Evolutionary conservation across 768 basidiomycete genomes (phyloP), one percentile per base, ranked within the genome.

Genomic region (Mycena galericulata): DNA sequence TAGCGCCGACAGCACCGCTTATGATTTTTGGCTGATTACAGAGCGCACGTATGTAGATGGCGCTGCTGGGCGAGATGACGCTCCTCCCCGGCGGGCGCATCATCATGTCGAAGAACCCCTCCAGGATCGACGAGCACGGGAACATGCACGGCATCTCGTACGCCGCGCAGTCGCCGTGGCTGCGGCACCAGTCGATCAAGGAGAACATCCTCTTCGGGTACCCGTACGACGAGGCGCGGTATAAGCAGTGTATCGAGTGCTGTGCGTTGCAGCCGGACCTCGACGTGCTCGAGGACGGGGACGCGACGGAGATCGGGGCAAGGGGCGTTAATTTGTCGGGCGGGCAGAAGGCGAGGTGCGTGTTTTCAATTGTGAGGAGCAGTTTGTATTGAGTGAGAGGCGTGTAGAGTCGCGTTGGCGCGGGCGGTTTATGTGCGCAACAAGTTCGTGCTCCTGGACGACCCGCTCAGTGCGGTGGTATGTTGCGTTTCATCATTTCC

Each of bases 221-320:
- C 69, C 89, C 89, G 1, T 88, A 82, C 68, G 91, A 93, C 58
- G 88, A 92, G 68, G 88, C 90, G 68, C 83, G 94, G 54, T 96
- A 96, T 71, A 80, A 90, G 12, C 83, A 82, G 0, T 94, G 95
- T 29, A 76, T 97, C n/a, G 90, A 95, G 57, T 92, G 89, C 17
- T 98, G 97, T 74, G 96, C 95, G 1, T 78, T 99, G 58, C 81
- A 76, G 30, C 89, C 92, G 0, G 97, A 99, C 81, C 78, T 99
- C 63, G 88, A 92, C 7, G 86, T 96, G 14, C 78, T 98, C 2
- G 94, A 97, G 63, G 91, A 96, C 73, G 97, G 97, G 0, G 96
- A 95, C 74, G 81, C 79, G 61, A 96, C 94, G 2, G 92, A 95
- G 79, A 93, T 97, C 70, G 95, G 95, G 17, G 90, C 89, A 17